Percentiles rank a stretch among this genome's conserved stretches.
phyloP scores from a whole-genome alignment of 2,329 filamentous ascomycete species.

The Fusarium continuum region DNA sequence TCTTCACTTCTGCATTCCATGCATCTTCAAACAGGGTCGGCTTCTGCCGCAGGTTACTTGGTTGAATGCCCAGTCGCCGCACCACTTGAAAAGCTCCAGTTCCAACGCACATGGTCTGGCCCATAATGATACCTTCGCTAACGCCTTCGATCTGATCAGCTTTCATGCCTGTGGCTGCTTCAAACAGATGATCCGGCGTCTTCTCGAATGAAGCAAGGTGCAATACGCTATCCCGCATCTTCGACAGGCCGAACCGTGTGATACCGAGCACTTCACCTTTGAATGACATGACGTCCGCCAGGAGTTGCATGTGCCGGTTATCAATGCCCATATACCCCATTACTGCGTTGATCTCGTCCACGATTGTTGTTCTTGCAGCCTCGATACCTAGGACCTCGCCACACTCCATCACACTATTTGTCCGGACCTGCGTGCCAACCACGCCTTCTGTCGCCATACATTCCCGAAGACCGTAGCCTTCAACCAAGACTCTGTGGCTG shows the following conservation, averaged over 20 bases:
- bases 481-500: constrained; percentile 81
- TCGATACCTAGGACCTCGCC: constrained; percentile 91
- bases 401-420: constrained; percentile 92
- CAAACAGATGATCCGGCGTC: constrained; percentile 96
- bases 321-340: constrained; percentile 97
- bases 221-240: constrained; percentile 94
- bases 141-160: constrained; percentile 93
- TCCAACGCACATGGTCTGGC: constrained; percentile 89
- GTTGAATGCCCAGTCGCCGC: constrained; percentile 73
- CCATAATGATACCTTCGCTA: constrained; percentile 97
- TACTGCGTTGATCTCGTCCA: constrained; percentile 84
- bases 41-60: constrained; percentile 65
- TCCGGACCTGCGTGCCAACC: constrained; percentile 75
- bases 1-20: too few species aligned
- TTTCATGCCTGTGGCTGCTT: constrained; percentile 92
- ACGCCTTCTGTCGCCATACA: constrained; percentile 97
- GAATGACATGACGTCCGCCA: constrained; percentile 99
- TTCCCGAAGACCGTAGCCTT: constrained; percentile 88
- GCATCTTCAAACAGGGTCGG: constrained; percentile 77
- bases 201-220: constrained; percentile 98
- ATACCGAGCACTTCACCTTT: constrained; percentile 97
- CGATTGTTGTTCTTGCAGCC: constrained; percentile 89
- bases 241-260: constrained; percentile 93
- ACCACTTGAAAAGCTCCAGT: constrained; percentile 94
- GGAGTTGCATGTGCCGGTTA: constrained; percentile 94